Percentiles rank a stretch among this genome's conserved stretches.
phyloP scores from a whole-genome alignment of 1,284 basidiomycete genomes.

The Tetrapyrgos nigripes region DNA sequence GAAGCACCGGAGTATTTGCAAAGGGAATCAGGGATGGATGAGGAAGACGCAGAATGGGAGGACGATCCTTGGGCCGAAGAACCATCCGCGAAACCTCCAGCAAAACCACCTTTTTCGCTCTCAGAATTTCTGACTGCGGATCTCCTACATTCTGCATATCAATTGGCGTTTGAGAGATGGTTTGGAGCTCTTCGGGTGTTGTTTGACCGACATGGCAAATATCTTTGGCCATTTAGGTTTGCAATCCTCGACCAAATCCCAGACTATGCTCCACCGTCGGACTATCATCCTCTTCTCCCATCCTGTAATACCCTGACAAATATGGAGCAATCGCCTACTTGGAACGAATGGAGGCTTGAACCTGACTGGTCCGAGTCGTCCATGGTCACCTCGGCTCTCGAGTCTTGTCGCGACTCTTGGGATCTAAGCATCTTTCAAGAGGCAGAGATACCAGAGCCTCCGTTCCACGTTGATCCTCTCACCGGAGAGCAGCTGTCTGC shows the following conservation, averaged over 20 bases:
- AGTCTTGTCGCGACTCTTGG: constrained; percentile 22
- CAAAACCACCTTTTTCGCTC: constrained; percentile 55
- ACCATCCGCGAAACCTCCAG: constrained; percentile 34
- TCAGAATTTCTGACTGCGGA: constrained; percentile 68
- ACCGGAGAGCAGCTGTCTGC: constrained; percentile 54
- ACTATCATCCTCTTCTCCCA: constrained; percentile 72
- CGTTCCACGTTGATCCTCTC: constrained; percentile 29
- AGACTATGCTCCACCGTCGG: constrained; percentile 68
- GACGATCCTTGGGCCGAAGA: constrained; percentile 85
- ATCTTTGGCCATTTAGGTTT: constrained; percentile 76
- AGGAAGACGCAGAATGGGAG: constrained; percentile 66
- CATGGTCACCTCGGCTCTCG: constrained; percentile 49
- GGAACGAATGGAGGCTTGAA: constrained; percentile 52
- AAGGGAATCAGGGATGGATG: constrained; percentile 24
- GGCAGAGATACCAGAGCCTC: constrained; percentile 10
- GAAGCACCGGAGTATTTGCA: constrained; percentile 36
- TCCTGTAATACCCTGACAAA: constrained; percentile 54
- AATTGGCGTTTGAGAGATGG: constrained; percentile 68
- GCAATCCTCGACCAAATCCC: constrained; percentile 77
- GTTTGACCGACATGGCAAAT: constrained; percentile 57
- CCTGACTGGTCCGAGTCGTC: constrained; percentile 63
- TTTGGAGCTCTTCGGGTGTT: constrained; percentile 66
- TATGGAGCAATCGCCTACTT: constrained; percentile 44
- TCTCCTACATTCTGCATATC: constrained; percentile 63
- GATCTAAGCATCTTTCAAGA: constrained; percentile 4